A percentile compares a stretch with the other conserved stretches of the same genome.
Evolutionary conservation across 441 rosid species (phyloP).

Genomic region (Mallotus repandus): DNA sequence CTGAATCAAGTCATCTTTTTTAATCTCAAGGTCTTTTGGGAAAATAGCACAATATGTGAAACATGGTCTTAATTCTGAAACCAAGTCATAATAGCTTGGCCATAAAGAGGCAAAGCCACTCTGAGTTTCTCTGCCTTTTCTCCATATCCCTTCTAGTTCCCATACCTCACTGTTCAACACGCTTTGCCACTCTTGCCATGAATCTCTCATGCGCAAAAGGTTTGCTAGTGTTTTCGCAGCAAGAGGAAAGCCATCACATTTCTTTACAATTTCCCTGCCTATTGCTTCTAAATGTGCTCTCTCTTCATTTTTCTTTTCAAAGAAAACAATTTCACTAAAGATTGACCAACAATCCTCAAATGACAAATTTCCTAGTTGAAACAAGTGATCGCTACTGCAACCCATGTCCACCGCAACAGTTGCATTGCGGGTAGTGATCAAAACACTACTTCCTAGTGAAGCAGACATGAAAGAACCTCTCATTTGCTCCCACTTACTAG

Average conservation of each 20-base stretch:
- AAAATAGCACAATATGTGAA: conserved; percentile 17
- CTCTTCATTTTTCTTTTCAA: not conserved
- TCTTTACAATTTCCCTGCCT: conserved; percentile 7
- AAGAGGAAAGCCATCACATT: conserved; percentile 15
- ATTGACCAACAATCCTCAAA: not conserved
- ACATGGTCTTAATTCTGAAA: conserved; percentile 4
- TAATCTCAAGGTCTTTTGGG: not conserved
- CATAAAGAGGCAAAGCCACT: not conserved
- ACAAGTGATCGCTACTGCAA: not conserved
- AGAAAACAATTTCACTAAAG: conserved; percentile 2
- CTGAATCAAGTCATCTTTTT: not conserved
- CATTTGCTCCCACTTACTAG: conserved; percentile 7
- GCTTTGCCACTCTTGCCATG: not conserved
- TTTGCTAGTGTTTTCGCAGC: conserved; percentile 19
- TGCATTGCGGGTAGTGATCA: conserved; percentile 15
- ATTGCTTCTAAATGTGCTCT: not conserved
- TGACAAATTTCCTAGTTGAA: not conserved
- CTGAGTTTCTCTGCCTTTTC: not conserved
- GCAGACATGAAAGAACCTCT: not conserved
- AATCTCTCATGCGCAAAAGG: not conserved
- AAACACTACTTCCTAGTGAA: conserved; percentile 15
- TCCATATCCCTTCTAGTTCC: conserved; percentile 7
- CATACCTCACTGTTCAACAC: conserved; percentile 1
- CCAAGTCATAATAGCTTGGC: conserved; percentile 9
- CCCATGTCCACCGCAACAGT: not conserved